phyloP scores from a whole-genome alignment of 108 stramenopile species.

The Asterionellopsis glacialis region DNA sequence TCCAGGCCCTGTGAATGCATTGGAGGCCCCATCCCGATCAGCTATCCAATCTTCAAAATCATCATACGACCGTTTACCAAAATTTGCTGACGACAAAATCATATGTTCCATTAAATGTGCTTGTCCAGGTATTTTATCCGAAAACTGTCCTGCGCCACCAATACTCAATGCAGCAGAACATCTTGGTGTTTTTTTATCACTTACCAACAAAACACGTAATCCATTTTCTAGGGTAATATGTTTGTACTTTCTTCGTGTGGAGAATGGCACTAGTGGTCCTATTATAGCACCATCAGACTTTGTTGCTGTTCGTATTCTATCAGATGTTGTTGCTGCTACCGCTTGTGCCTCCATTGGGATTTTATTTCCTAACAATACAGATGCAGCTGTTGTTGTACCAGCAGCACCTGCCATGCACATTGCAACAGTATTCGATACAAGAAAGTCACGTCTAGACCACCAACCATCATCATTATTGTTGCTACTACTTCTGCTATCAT shows the following conservation, averaged over 20 bases:
- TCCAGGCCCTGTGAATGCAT: constrained; percentile 66
- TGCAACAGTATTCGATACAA: no score
- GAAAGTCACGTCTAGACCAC: no score
- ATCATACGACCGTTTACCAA: constrained; percentile 15
- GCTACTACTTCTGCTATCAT: no score
- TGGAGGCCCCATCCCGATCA: constrained; percentile 61
- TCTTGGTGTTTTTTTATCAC: constrained; percentile 34
- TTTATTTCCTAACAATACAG: no score
- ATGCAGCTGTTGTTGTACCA: no score
- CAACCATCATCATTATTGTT: no score
- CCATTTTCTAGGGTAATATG: constrained; percentile 55
- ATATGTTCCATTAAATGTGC: constrained; percentile 85
- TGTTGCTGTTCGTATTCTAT: no score
- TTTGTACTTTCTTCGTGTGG: constrained; percentile 51
- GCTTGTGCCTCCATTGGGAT: no score
- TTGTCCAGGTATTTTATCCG: constrained; percentile 55
- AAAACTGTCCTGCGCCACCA: constrained; percentile 69
- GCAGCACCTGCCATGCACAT: no score
- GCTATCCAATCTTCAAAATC: constrained; percentile 72
- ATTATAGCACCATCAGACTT: no score
- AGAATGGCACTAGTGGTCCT: constrained; percentile 41
- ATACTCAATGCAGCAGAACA: constrained; percentile 57
- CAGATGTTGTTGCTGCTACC: no score
- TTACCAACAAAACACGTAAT: constrained; percentile 52
- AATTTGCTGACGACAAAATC: constrained; percentile 33